phyloP scores from a whole-genome alignment of 1,284 basidiomycete species.

The Cystobasidiaceae sp. region DNA sequence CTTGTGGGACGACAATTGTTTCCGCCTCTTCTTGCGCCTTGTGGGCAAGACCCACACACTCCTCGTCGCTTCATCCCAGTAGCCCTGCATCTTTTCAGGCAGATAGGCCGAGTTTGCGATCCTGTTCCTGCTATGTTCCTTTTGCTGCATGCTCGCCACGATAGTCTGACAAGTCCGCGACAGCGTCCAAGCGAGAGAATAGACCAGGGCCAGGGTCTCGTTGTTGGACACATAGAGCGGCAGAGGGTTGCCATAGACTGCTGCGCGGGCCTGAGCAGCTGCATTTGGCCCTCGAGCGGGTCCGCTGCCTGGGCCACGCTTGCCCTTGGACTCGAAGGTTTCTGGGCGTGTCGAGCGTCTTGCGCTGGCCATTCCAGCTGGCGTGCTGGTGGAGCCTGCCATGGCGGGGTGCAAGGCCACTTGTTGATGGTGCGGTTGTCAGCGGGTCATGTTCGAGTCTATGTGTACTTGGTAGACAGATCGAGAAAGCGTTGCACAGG shows the following conservation, averaged over 20 bases:
- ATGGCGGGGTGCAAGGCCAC: neutral
- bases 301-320: neutral
- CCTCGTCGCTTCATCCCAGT: conserved; percentile 17
- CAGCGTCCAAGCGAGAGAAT: conserved; percentile 3
- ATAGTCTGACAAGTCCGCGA: conserved; percentile 3
- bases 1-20: no score
- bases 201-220: neutral
- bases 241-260: conserved; percentile 13
- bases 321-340: conserved; percentile 7
- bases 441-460: no score
- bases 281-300: neutral
- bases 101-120: conserved; percentile 1
- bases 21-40: neutral
- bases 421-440: no score
- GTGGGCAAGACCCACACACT: conserved; percentile 24
- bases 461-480: no score
- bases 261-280: neutral
- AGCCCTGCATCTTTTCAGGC: conserved; percentile 14
- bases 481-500: no score
- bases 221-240: conserved; percentile 9
- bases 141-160: neutral
- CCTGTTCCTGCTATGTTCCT: conserved; percentile 1
- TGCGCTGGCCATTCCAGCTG: neutral
- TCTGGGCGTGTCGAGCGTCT: neutral
- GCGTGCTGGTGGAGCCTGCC: neutral